These are phyloP conservation scores for Acrocalymma vagum DNA, from an alignment of 2,329 filamentous ascomycete species.

Conservation along the genomic window DNA sequence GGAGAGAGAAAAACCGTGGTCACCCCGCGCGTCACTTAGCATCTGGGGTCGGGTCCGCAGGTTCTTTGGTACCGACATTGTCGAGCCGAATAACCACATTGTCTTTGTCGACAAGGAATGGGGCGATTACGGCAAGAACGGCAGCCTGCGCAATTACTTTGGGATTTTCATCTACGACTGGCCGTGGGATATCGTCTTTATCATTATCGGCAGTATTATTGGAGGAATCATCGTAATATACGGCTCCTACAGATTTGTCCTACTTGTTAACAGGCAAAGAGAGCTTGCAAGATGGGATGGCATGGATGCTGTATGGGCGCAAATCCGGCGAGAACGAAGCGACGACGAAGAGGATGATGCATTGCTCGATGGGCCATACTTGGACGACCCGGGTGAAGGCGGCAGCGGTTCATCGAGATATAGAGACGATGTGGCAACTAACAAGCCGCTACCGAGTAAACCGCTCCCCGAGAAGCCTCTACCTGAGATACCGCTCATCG, in stretches of 20 bases:
- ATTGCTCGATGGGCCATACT: constrained; percentile 29
- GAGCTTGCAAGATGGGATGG: constrained; percentile 42
- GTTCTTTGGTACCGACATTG: constrained; percentile 40
- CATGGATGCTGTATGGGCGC: constrained; percentile 43
- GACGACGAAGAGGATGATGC: constrained; percentile 34
- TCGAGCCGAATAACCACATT: constrained; percentile 30
- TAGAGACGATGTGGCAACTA: constrained; percentile 27
- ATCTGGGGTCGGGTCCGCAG: constrained; percentile 27
- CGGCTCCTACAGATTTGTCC: constrained; percentile 25
- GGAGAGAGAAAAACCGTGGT: constrained; percentile 14
- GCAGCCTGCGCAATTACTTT: constrained; percentile 34
- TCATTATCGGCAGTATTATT: constrained; percentile 24
- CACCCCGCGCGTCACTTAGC: no score
- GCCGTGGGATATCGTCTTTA: constrained; percentile 30
- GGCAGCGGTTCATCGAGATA: constrained; percentile 17
- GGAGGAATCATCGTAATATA: constrained; percentile 27
- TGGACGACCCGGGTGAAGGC: constrained; percentile 32
- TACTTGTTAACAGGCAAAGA: constrained; percentile 30
- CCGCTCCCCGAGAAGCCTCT: constrained; percentile 45
- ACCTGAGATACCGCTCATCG: constrained; percentile 43
- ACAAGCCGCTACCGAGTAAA: constrained; percentile 38
- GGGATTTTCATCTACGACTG: constrained; percentile 35
- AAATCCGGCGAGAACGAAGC: constrained; percentile 27
- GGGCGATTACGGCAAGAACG: constrained; percentile 40
- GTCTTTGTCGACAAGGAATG: constrained; percentile 38